These are phyloP conservation scores for Pelagomonas calceolata DNA, from an alignment of 108 stramenopile genomes.

Conservation along the genomic window DNA sequence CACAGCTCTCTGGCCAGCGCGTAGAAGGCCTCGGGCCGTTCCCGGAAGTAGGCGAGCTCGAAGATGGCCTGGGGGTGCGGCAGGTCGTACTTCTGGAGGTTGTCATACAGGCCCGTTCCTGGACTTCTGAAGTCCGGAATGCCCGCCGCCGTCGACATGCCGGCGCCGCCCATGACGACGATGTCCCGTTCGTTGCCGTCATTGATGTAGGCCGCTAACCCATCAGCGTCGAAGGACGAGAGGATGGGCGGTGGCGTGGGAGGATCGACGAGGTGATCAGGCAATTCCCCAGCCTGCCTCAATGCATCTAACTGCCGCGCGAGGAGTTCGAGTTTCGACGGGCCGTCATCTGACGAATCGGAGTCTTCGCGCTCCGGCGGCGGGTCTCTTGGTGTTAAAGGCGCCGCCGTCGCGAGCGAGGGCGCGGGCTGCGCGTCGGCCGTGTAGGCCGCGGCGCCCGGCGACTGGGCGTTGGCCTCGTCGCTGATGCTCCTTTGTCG, in stretches of 20 bases:
- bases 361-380: too few relatives aligned
- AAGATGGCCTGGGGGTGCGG: conserved; percentile 84
- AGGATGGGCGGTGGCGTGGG: not conserved
- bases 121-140: conserved; percentile 88
- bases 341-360: not conserved
- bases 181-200: not conserved
- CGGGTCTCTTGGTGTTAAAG: too few relatives aligned
- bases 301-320: not conserved
- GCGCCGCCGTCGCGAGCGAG: too few relatives aligned
- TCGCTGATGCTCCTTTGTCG: too few relatives aligned
- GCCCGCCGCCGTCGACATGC: conserved; percentile 44
- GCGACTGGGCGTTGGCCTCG: too few relatives aligned
- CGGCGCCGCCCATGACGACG: conserved; percentile 3
- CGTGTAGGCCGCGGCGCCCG: too few relatives aligned
- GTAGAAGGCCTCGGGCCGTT: conserved; percentile 26
- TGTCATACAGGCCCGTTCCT: conserved; percentile 78
- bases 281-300: not conserved
- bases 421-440: too few relatives aligned
- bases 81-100: conserved; percentile 72
- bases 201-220: not conserved
- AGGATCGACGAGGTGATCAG: not conserved
- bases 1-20: conserved; percentile 50
- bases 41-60: conserved; percentile 62
- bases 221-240: not conserved
- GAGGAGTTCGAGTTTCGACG: not conserved